These are phyloP conservation scores for Candida piceae DNA, from an alignment of 805 yeast genomes.

Conservation along the genomic window DNA sequence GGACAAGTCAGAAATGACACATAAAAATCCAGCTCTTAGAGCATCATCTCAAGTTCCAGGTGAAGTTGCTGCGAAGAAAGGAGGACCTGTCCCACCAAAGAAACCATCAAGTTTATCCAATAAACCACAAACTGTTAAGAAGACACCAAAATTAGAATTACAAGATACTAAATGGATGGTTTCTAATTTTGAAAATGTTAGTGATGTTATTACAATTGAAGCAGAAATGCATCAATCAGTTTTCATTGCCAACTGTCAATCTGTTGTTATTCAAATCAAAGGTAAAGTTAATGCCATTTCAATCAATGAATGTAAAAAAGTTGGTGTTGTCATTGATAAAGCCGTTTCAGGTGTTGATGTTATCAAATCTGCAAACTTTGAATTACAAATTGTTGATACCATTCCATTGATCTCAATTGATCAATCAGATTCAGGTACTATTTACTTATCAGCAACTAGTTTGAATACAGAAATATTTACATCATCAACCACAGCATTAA, in stretches of 20 bases:
- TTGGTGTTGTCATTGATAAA: conserved; percentile 77
- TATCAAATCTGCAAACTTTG: conserved; percentile 75
- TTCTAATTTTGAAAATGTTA: conserved; percentile 64
- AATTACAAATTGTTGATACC: conserved; percentile 76
- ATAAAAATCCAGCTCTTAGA: conserved; percentile 82
- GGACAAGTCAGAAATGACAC: conserved; percentile 90
- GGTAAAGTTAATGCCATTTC: conserved; percentile 92
- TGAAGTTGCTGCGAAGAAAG: conserved; percentile 32
- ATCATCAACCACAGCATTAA: conserved; percentile 78
- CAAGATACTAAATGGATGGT: conserved; percentile 86
- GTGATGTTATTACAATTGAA: conserved; percentile 62
- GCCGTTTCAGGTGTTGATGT: conserved; percentile 85
- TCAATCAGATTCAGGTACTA: conserved; percentile 79
- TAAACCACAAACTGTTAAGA: conserved; percentile 19
- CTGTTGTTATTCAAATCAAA: conserved; percentile 70
- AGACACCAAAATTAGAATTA: conserved; percentile 61
- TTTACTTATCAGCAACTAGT: conserved; percentile 72
- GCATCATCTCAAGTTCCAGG: conserved; percentile 43
- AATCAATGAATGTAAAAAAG: conserved; percentile 62
- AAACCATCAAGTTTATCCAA: conserved; percentile 62
- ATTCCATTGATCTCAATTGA: conserved; percentile 85
- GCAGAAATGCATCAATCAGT: conserved; percentile 85
- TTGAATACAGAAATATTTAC: conserved; percentile 75
- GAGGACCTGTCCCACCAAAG: conserved; percentile 73
- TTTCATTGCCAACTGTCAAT: conserved; percentile 76